Conservation (phyloP, 345 rosid genomes). For the Lenwebbia sp. region DNA sequence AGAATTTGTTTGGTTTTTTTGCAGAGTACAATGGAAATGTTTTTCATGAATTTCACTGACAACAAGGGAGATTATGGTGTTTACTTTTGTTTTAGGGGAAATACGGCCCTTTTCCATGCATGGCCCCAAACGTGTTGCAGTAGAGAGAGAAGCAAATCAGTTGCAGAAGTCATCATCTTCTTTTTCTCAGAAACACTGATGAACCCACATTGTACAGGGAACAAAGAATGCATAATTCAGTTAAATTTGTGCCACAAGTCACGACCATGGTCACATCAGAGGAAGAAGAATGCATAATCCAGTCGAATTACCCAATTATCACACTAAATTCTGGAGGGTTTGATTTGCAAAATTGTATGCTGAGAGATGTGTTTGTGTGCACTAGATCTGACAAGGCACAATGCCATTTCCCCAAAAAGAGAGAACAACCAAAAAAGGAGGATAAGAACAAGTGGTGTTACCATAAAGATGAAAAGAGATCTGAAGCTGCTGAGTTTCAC, state of each 20-base stretch:
- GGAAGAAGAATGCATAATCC: neutral
- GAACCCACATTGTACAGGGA: neutral
- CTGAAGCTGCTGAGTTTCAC: neutral
- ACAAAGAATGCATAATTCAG: neutral
- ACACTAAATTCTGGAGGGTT: neutral
- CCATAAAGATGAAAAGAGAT: neutral
- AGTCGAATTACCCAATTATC: neutral
- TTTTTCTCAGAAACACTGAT: neutral
- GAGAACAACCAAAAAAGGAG: neutral
- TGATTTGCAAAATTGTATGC: neutral
- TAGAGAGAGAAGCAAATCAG: neutral
- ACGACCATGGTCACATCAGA: neutral
- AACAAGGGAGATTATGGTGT: neutral
- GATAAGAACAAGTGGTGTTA: neutral
- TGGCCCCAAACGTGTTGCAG: conserved; percentile 11
- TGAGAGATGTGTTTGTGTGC: neutral
- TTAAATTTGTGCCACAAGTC: neutral
- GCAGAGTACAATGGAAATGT: neutral
- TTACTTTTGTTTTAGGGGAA: neutral
- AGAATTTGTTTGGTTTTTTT: neutral
- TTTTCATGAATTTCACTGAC: conserved; percentile 3
- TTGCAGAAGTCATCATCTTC: neutral
- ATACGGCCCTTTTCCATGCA: conserved; percentile 1
- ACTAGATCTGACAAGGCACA: neutral
- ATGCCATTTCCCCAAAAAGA: neutral